A percentile compares a stretch with the other conserved stretches of the same genome.
Evolutionary conservation across 305 asterid genomes (phyloP).

Genomic region (Solanum aculeatissimum): DNA sequence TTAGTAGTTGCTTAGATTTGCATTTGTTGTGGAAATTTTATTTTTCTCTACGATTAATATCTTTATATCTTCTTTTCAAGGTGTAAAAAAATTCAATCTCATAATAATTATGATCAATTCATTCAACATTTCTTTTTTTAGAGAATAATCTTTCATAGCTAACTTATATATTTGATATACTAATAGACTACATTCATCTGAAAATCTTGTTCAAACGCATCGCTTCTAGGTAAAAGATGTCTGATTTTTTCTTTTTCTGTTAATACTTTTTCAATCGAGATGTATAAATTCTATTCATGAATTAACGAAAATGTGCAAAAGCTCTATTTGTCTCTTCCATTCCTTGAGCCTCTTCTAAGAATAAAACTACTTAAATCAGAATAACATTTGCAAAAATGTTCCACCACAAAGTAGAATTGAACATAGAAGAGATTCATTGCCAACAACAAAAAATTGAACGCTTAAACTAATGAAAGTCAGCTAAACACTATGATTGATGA

Average conservation of each 20-base stretch:
- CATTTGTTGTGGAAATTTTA: neutral
- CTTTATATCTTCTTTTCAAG: neutral
- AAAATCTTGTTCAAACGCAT: neutral
- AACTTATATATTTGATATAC: neutral
- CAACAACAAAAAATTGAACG: neutral
- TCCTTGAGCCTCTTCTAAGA: neutral
- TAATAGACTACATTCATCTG: neutral
- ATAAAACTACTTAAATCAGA: neutral
- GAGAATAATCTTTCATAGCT: neutral
- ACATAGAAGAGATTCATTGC: neutral
- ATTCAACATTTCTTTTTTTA: neutral
- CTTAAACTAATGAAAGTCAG: neutral
- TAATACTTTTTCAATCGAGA: neutral
- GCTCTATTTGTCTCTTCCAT: neutral
- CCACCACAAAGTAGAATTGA: neutral
- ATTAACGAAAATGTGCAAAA: neutral
- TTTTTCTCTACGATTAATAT: neutral
- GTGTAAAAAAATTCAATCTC: too few relatives aligned
- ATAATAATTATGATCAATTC: neutral
- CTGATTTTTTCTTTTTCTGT: neutral
- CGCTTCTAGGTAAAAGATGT: neutral
- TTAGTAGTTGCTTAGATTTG: neutral
- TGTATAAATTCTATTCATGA: neutral
- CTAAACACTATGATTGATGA: neutral
- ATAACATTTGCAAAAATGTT: neutral